Percentiles rank a stretch among this genome's conserved stretches.
These are phyloP conservation scores for Hansenula lynferdii DNA, from an alignment of 1,139 yeast species.

Conservation along the genomic window DNA sequence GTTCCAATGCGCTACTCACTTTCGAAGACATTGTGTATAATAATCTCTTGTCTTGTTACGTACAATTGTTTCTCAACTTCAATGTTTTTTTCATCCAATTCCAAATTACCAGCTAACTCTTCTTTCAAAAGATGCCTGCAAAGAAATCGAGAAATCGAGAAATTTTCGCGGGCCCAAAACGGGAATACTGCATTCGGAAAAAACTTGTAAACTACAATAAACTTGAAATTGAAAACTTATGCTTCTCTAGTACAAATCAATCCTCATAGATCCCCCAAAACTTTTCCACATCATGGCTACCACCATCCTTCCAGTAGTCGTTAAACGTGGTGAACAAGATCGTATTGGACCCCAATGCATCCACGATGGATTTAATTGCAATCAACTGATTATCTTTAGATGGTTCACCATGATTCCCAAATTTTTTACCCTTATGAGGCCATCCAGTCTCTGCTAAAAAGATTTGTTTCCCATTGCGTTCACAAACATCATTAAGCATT, in stretches of 20 bases:
- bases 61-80: too few species aligned
- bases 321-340: constrained; percentile 66
- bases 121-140: too few species aligned
- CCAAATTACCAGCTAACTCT: too few species aligned
- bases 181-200: neutral
- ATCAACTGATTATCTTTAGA: constrained; percentile 52
- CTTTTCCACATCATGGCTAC: constrained; percentile 59
- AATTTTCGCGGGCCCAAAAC: too few species aligned
- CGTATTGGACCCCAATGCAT: constrained; percentile 45
- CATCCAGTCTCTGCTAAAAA: constrained; percentile 74
- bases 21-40: neutral
- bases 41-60: too few species aligned
- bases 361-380: constrained; percentile 51
- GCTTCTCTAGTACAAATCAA: neutral
- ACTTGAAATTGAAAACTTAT: too few species aligned
- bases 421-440: constrained; percentile 63
- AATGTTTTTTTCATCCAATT: too few species aligned
- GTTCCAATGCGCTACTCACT: neutral
- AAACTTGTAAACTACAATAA: too few species aligned
- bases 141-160: too few species aligned
- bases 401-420: constrained; percentile 59
- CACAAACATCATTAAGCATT: constrained; percentile 58
- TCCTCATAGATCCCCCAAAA: constrained; percentile 53
- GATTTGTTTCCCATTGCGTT: constrained; percentile 41
- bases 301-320: constrained; percentile 72